phyloP scores from a whole-genome alignment of 73 alveolate species.

The Blepharisma japonicum region DNA sequence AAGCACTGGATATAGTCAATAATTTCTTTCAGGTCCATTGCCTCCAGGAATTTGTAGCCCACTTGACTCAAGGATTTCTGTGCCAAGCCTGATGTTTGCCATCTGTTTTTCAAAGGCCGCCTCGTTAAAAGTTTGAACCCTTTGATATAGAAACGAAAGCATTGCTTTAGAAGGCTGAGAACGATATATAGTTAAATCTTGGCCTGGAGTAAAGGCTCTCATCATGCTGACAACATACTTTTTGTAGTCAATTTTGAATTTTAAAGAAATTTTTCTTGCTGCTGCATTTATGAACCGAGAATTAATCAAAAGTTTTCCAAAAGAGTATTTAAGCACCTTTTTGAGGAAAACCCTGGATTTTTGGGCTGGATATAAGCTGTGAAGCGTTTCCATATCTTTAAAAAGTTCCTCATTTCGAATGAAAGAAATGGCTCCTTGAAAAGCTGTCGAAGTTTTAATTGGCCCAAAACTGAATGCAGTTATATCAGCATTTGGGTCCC shows the following conservation, averaged over 20 bases:
- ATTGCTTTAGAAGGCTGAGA: slow-evolving; percentile 47
- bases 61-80: slow-evolving; percentile 39
- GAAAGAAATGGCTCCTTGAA: slow-evolving; percentile 61
- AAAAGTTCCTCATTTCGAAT: slow-evolving; percentile 56
- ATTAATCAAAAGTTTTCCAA: slow-evolving; percentile 26
- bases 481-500: slow-evolving; percentile 52
- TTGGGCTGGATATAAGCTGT: slow-evolving; percentile 51
- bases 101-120: background rate
- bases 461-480: slow-evolving; percentile 79
- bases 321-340: slow-evolving; percentile 26
- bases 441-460: slow-evolving; percentile 65
- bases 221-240: slow-evolving; percentile 40
- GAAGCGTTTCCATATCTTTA: slow-evolving; percentile 47
- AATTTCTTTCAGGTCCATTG: slow-evolving; percentile 48
- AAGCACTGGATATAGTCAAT: slow-evolving; percentile 77
- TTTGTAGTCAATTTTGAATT: slow-evolving; percentile 35
- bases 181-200: slow-evolving; percentile 42
- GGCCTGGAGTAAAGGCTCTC: slow-evolving; percentile 62
- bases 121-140: slow-evolving; percentile 44
- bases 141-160: slow-evolving; percentile 35
- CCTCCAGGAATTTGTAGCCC: slow-evolving; percentile 68
- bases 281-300: background rate
- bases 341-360: slow-evolving; percentile 1
- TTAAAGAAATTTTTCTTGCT: background rate
- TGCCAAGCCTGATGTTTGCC: slow-evolving; percentile 32